Evolutionary conservation across 148 eudicot genomes (phyloP).

Genomic region (Vaccinium corymbosum): DNA sequence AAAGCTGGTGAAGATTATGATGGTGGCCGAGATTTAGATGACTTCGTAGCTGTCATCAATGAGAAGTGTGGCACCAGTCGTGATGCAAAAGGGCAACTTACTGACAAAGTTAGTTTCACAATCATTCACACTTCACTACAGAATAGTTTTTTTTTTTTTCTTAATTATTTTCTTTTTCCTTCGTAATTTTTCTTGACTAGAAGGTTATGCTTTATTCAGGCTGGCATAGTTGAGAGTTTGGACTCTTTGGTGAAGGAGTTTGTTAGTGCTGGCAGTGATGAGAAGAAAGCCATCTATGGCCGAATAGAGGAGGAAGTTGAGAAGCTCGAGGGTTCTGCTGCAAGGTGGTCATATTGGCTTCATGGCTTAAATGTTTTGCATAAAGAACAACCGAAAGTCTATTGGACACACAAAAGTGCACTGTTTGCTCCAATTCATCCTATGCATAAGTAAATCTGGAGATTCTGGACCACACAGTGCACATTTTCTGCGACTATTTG

Average conservation of each 20-base stretch:
- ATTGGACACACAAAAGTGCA: background rate
- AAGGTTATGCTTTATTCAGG: constrained; percentile 37
- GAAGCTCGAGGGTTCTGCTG: constrained; percentile 80
- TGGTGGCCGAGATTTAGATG: constrained; percentile 81
- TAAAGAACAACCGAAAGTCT: background rate
- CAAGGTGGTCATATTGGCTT: constrained; percentile 49
- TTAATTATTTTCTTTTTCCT: background rate
- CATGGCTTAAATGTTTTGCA: background rate
- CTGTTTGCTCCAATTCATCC: background rate
- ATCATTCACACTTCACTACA: background rate
- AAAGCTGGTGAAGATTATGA: constrained; percentile 97
- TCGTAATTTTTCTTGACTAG: background rate
- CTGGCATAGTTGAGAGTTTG: constrained; percentile 62
- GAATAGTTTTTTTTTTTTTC: background rate
- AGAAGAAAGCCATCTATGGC: constrained; percentile 60
- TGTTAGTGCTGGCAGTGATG: constrained; percentile 58
- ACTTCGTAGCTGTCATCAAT: constrained; percentile 77
- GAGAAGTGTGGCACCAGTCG: constrained; percentile 90
- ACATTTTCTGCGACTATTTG: background rate
- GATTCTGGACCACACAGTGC: background rate
- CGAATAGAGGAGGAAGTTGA: constrained; percentile 72
- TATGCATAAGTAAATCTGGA: background rate
- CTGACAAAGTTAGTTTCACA: constrained; percentile 49
- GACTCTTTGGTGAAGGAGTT: constrained; percentile 80
- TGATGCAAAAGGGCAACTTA: constrained; percentile 76